These are phyloP conservation scores for Areca catechu DNA, from an alignment of 176 grass and related monocot genomes.

Conservation along the genomic window DNA sequence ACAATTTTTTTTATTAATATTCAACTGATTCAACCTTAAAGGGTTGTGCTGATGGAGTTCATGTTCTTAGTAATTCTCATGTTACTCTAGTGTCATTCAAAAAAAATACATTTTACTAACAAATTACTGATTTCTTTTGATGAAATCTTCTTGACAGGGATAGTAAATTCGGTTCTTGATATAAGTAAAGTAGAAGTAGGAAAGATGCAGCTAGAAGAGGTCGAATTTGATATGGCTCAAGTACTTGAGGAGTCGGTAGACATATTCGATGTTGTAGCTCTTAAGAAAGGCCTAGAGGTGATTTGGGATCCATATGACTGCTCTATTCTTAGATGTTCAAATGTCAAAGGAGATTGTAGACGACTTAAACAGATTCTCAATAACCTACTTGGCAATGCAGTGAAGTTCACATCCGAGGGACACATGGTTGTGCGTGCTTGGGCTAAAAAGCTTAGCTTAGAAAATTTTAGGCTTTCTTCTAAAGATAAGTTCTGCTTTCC, in stretches of 20 bases:
- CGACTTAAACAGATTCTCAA: conserved; percentile 70
- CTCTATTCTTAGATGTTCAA: conserved; percentile 22
- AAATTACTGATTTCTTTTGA: too few relatives aligned
- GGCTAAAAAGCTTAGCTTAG: conserved; percentile 36
- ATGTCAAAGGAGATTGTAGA: conserved; percentile 40
- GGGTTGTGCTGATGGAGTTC: too few relatives aligned
- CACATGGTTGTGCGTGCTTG: conserved; percentile 49
- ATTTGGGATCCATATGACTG: conserved; percentile 80
- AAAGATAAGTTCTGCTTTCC: conserved; percentile 8
- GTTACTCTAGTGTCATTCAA: too few relatives aligned
- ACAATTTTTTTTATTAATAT: too few relatives aligned
- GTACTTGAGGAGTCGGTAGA: conserved; percentile 74
- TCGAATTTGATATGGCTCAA: conserved; percentile 45
- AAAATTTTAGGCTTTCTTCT: conserved; percentile 17
- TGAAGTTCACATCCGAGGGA: conserved; percentile 63
- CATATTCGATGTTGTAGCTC: conserved; percentile 34
- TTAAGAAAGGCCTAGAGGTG: conserved; percentile 48
- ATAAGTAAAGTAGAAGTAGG: conserved; percentile 72
- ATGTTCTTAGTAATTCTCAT: too few relatives aligned
- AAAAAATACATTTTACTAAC: too few relatives aligned
- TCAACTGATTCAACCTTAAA: too few relatives aligned
- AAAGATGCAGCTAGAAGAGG: conserved; percentile 56
- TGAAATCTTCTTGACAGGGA: conserved; percentile 18
- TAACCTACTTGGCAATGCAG: conserved; percentile 70
- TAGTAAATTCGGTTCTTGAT: conserved; percentile 72